Evolutionary conservation across 139 green algal genomes (phyloP), one percentile per base, ranked within the genome.

Genomic region (Auxenochlorella pyrenoidosa): DNA sequence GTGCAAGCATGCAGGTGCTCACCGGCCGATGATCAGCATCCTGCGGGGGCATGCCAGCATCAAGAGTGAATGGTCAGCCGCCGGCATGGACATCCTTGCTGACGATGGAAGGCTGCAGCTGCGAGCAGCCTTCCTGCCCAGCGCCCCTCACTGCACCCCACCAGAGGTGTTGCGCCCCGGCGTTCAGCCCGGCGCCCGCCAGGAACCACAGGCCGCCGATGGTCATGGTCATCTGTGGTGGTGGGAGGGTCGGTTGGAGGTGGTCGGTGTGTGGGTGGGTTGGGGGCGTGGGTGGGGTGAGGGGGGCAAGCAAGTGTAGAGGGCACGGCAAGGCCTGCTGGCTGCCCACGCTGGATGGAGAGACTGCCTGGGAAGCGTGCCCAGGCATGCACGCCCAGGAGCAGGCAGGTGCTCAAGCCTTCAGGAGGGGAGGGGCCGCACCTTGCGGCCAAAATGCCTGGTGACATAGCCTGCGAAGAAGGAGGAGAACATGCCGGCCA

Each of bases 151-250:
- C 47, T 54, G 47, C 47, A 54, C 47, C 47, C 47, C 47, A 54
- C n/a, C 79, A 51, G 36, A 96, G 73, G 54, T 94, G 38, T 16
- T 90, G 47, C 24, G 94, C 93, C 22, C 60, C 87, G 2, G 91
- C 86, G n/a, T 93, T 88, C 19, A 96, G 88, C 19, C 63, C 90
- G 5, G 91, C 90, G 10, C 94, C 94, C 15, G 93, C 68, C 28
- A 94, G 81, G 89, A 95, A 96, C 79, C 90, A 90, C 30, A 89
- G 38, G 80, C 86, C 90, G 21, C 76, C 86, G 2, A 91, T 30
- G 24, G 95, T 86, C 90, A 96, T 96, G 81, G 89, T 92, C 26
- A 79, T n/a, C 78, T 91, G 24, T 54, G 38, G 38, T 41, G 79
- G 26, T 22, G 40, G 41, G 19, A 18, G 32, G 6, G 16, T 28